Evolutionary conservation across 306 rosid genomes (phyloP).

Genomic region (Rosa multiflora): DNA sequence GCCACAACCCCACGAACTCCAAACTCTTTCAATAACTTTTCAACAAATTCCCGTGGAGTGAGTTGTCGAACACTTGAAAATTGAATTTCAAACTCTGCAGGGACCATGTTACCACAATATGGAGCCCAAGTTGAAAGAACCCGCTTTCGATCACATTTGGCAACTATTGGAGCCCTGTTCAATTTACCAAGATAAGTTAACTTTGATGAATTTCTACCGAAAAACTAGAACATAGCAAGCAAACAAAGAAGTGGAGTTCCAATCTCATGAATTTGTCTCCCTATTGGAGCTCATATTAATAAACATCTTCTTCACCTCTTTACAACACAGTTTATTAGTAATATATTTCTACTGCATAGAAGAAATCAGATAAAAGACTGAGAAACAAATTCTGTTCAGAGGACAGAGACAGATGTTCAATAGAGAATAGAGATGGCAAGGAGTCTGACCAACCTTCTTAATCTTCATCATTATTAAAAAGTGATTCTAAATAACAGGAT

Average conservation of each 20-base stretch:
- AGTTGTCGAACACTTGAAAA: constrained; percentile 82
- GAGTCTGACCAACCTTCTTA: neutral
- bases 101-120: constrained; percentile 58
- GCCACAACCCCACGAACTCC: constrained; percentile 84
- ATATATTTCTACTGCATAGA: neutral
- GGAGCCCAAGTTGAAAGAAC: constrained; percentile 84
- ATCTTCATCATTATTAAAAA: neutral
- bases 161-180: constrained; percentile 89
- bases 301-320: neutral
- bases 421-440: neutral
- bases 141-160: constrained; percentile 77
- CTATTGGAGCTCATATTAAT: neutral
- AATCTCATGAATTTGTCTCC: neutral
- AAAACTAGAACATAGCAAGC: neutral
- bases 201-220: neutral
- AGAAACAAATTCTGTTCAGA: neutral
- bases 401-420: neutral
- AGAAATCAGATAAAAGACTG: neutral
- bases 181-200: constrained; percentile 9
- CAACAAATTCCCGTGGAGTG: constrained; percentile 78
- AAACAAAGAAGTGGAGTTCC: neutral
- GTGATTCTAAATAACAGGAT: neutral
- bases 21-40: constrained; percentile 73
- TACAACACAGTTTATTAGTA: neutral
- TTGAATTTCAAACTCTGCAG: constrained; percentile 68